A percentile compares a stretch with the other conserved stretches of the same genome.
phyloP scores from a whole-genome alignment of 345 rosid genomes.

The Camelina sativa region DNA sequence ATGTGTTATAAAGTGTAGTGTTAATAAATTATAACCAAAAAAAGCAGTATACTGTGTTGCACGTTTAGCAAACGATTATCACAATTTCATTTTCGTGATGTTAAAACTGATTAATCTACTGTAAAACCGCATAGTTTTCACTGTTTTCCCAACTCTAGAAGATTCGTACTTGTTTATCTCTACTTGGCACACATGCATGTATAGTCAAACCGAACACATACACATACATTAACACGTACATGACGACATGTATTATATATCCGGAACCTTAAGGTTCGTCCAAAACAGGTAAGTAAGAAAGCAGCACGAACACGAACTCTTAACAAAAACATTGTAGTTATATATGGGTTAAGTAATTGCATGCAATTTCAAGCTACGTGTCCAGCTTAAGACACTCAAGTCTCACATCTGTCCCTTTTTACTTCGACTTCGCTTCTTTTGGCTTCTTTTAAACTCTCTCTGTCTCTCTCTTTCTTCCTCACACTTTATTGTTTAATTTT shows the following conservation, averaged over 20 bases:
- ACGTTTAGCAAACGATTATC: background rate
- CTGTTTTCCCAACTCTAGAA: constrained; percentile 2
- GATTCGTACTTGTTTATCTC: constrained; percentile 8
- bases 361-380: constrained; percentile 45
- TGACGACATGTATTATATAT: constrained; percentile 15
- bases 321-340: background rate
- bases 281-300: constrained; percentile 39
- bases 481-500: background rate
- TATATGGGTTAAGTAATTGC: constrained; percentile 36
- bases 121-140: background rate
- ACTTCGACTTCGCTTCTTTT: constrained; percentile 31
- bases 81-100: background rate
- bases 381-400: constrained; percentile 31
- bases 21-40: background rate
- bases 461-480: constrained; percentile 28
- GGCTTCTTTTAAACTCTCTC: constrained; percentile 41
- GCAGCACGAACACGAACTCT: constrained; percentile 24
- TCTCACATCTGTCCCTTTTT: constrained; percentile 44
- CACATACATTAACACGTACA: constrained; percentile 13
- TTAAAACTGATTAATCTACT: background rate
- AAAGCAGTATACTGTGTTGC: background rate
- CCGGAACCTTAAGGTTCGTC: constrained; percentile 21
- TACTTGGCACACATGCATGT: constrained; percentile 44
- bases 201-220: constrained; percentile 8
- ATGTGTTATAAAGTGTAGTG: background rate